Evolutionary conservation across 805 yeast species (phyloP).

Genomic region (Lachancea kluyveri): DNA sequence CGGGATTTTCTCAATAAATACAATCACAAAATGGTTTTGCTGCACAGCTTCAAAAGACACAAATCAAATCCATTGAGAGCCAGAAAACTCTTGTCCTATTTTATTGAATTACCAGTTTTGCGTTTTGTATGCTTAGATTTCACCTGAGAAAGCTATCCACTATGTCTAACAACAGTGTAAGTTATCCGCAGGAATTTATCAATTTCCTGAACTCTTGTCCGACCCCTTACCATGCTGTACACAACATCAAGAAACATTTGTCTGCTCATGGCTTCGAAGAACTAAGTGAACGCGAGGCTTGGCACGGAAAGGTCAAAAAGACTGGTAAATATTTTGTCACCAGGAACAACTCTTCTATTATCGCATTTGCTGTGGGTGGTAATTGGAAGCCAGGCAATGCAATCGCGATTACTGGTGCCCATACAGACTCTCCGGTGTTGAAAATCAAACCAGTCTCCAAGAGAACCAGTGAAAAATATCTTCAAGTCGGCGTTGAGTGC

Average conservation of each 20-base stretch:
- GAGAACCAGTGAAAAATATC: slow-evolving; percentile 62
- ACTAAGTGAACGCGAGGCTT: slow-evolving; percentile 61
- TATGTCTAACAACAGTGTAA: slow-evolving; percentile 9
- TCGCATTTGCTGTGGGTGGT: slow-evolving; percentile 80
- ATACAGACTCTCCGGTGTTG: slow-evolving; percentile 89
- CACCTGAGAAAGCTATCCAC: slow-evolving; percentile 22
- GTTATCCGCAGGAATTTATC: slow-evolving; percentile 49
- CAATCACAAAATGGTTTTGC: too few relatives aligned
- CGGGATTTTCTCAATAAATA: too few relatives aligned
- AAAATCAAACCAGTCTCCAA: slow-evolving; percentile 84
- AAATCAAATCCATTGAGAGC: too few relatives aligned
- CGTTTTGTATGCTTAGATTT: slow-evolving; percentile 26
- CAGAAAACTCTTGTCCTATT: too few relatives aligned
- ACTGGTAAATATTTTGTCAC: slow-evolving; percentile 79
- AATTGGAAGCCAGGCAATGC: slow-evolving; percentile 73
- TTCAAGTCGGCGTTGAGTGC: slow-evolving; percentile 87
- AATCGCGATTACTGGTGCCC: slow-evolving; percentile 88
- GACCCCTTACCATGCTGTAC: slow-evolving; percentile 91
- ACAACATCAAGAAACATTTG: slow-evolving; percentile 51
- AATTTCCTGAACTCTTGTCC: slow-evolving; percentile 80
- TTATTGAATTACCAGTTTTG: too few relatives aligned
- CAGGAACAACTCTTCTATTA: slow-evolving; percentile 80
- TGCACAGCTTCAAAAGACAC: too few relatives aligned
- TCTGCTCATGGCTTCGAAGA: slow-evolving; percentile 62
- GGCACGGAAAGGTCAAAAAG: slow-evolving; percentile 51